These are phyloP conservation scores for Batkoa obscura DNA, from an alignment of 371 early-diverging fungal genomes.

Conservation along the genomic window DNA sequence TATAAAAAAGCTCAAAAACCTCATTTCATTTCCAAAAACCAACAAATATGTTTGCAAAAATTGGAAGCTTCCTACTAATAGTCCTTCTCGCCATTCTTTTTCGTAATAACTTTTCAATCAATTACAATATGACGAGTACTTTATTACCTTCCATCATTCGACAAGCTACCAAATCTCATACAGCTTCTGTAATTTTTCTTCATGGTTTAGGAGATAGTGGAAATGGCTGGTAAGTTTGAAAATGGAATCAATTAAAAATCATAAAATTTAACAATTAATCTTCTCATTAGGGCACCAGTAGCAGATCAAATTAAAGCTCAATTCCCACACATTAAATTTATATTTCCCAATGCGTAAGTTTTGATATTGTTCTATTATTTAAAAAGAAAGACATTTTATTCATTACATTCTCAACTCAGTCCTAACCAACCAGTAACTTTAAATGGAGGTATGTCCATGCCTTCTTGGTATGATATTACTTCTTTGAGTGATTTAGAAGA, in stretches of 20 bases:
- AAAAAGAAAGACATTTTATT: not conserved
- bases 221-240: conserved; percentile 7
- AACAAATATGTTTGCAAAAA: too few species aligned
- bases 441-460: conserved; percentile 73
- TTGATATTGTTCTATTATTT: not conserved
- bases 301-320: conserved; percentile 29
- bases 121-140: not conserved
- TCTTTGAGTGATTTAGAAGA: conserved; percentile 24
- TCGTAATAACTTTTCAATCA: too few species aligned
- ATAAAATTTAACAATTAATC: not conserved
- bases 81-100: too few species aligned
- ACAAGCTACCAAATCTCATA: conserved; percentile 29
- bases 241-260: not conserved
- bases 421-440: conserved; percentile 63
- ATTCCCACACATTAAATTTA: conserved; percentile 66
- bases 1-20: too few species aligned
- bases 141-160: conserved; percentile 21
- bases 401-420: conserved; percentile 11
- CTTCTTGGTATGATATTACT: conserved; percentile 66
- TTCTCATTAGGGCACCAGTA: conserved; percentile 25
- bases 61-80: too few species aligned
- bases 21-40: too few species aligned
- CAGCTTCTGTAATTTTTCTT: conserved; percentile 56
- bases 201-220: conserved; percentile 20
- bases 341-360: conserved; percentile 64